Percentiles rank a stretch among this genome's conserved stretches.
Conservation (phyloP, 2,329 filamentous ascomycete species). For the Rhynchosporium agropyri region DNA sequence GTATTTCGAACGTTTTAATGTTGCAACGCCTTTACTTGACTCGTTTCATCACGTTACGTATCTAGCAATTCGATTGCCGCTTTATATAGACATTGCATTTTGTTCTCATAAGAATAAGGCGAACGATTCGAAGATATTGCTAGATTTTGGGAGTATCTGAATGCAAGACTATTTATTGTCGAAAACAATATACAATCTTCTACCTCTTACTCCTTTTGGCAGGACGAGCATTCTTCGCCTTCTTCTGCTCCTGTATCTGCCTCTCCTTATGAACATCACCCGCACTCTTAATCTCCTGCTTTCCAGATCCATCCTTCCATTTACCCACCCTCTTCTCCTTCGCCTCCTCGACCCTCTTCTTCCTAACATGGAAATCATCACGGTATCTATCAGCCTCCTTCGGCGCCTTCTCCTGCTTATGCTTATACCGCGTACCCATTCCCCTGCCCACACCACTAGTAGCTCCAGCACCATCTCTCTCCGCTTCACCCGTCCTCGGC, state of each 20-base stretch:
- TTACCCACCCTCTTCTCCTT: constrained; percentile 79
- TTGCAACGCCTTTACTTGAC: background rate
- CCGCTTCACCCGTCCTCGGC: constrained; percentile 81
- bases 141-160: constrained; percentile 17
- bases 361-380: constrained; percentile 86
- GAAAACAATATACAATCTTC: constrained; percentile 13
- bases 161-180: constrained; percentile 9
- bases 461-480: constrained; percentile 51
- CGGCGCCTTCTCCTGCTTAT: constrained; percentile 84
- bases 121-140: background rate
- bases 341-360: constrained; percentile 86
- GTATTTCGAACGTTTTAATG: constrained; percentile 1
- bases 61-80: background rate
- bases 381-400: constrained; percentile 92
- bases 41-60: constrained; percentile 7
- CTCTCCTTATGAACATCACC: constrained; percentile 86
- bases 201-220: constrained; percentile 55
- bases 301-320: constrained; percentile 73
- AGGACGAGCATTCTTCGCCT: constrained; percentile 87
- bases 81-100: background rate
- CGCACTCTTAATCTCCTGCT: constrained; percentile 76
- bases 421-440: constrained; percentile 69
- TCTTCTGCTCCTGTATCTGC: constrained; percentile 73
- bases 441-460: constrained; percentile 43
- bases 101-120: background rate